phyloP scores from a whole-genome alignment of 2,329 filamentous ascomycete species.

The Talaromyces sp. region DNA sequence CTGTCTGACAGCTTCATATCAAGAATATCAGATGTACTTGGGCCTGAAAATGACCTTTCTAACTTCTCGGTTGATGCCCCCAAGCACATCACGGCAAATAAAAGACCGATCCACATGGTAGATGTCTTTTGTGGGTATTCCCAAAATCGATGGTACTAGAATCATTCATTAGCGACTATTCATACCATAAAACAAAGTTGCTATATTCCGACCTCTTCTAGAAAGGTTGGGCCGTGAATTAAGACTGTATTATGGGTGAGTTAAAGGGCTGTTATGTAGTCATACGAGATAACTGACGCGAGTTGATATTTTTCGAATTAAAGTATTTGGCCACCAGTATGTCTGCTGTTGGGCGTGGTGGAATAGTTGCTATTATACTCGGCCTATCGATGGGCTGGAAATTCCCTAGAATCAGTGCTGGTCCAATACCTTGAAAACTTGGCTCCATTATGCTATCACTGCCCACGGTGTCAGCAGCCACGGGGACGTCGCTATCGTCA shows the following conservation, averaged over 20 bases:
- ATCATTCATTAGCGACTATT: background rate
- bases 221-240: slow-evolving; percentile 6
- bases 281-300: background rate
- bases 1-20: background rate
- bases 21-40: background rate
- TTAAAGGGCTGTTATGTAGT: background rate
- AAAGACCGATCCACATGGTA: slow-evolving; percentile 8
- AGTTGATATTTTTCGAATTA: slow-evolving; percentile 4
- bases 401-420: slow-evolving; percentile 6
- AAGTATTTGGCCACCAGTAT: slow-evolving; percentile 9
- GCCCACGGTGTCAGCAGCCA: background rate
- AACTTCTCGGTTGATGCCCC: background rate
- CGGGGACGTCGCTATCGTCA: slow-evolving; percentile 1
- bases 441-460: background rate
- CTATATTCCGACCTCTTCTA: slow-evolving; percentile 4
- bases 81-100: slow-evolving; percentile 9
- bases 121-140: slow-evolving; percentile 3
- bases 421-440: background rate
- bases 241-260: background rate
- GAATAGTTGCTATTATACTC: slow-evolving; percentile 6
- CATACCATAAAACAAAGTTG: background rate
- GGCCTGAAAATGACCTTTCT: background rate
- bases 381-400: background rate
- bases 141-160: slow-evolving; percentile 12
- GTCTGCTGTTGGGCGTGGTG: slow-evolving; percentile 5